Conservation (phyloP, 2,329 filamentous ascomycete genomes). For the Ophiostoma quercus region DNA sequence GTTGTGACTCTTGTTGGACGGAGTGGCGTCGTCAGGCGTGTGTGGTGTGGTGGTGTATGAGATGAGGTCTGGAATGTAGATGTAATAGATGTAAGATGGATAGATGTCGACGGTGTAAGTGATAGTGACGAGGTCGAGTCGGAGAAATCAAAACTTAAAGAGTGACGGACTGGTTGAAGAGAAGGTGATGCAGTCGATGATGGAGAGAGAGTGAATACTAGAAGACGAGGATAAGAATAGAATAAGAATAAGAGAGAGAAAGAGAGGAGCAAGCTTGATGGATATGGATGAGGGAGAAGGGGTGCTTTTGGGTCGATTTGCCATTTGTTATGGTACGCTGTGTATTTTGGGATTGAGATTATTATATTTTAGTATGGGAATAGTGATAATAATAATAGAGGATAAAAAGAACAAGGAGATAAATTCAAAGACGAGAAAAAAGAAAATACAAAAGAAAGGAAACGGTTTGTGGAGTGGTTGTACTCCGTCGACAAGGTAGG, state of each 20-base stretch:
- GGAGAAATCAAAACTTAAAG: conserved; percentile 23
- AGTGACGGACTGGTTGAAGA: conserved; percentile 22
- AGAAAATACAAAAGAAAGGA: neutral
- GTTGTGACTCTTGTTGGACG: neutral
- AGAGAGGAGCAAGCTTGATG: conserved; percentile 12
- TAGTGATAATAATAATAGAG: neutral
- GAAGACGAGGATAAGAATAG: neutral
- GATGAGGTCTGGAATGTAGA: conserved; percentile 9
- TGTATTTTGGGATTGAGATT: neutral
- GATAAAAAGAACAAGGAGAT: neutral
- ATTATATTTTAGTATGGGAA: neutral
- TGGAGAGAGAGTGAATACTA: neutral
- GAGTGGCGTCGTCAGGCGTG: neutral
- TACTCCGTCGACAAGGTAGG: neutral
- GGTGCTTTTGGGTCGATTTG: conserved; percentile 22
- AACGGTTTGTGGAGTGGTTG: conserved; percentile 26
- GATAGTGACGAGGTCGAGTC: neutral
- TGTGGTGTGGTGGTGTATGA: neutral
- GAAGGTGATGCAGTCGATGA: conserved; percentile 7
- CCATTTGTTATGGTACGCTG: neutral
- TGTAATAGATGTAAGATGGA: neutral
- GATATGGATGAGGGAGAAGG: conserved; percentile 20
- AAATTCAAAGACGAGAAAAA: neutral
- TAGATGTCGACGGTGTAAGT: neutral
- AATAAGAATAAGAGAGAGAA: conserved; percentile 14